phyloP scores from a whole-genome alignment of 805 yeast genomes.

The Gaillardinia entomophila region DNA sequence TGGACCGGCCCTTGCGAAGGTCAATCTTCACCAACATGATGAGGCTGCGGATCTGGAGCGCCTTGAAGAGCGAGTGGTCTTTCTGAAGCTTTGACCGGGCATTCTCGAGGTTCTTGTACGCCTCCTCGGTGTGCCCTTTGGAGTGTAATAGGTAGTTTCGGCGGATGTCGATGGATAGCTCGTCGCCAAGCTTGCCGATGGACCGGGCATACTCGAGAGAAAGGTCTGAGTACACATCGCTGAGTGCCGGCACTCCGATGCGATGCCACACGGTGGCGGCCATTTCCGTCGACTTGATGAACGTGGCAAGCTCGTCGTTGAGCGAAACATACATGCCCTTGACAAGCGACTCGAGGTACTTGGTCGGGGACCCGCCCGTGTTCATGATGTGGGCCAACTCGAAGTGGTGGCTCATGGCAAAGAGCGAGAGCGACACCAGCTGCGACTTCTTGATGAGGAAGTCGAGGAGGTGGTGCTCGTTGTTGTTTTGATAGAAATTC shows the following conservation, averaged over 20 bases:
- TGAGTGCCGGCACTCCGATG: slow-evolving; percentile 43
- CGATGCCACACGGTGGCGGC: slow-evolving; percentile 46
- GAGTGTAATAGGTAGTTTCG: slow-evolving; percentile 29
- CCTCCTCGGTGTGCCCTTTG: slow-evolving; percentile 36
- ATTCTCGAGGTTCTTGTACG: slow-evolving; percentile 29
- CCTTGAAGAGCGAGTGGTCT: slow-evolving; percentile 36
- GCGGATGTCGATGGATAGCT: slow-evolving; percentile 33
- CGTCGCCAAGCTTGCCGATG: slow-evolving; percentile 32
- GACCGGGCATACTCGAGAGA: slow-evolving; percentile 36
- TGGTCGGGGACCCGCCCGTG: slow-evolving; percentile 42
- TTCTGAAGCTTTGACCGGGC: slow-evolving; percentile 15
- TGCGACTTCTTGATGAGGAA: slow-evolving; percentile 54
- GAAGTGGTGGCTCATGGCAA: slow-evolving; percentile 60
- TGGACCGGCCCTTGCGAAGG: slow-evolving; percentile 34
- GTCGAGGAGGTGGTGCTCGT: slow-evolving; percentile 61
- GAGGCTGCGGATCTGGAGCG: slow-evolving; percentile 34
- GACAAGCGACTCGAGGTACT: slow-evolving; percentile 49
- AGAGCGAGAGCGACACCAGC: slow-evolving; percentile 41
- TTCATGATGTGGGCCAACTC: slow-evolving; percentile 53
- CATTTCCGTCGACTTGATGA: slow-evolving; percentile 43
- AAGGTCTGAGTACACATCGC: slow-evolving; percentile 43
- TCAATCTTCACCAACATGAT: slow-evolving; percentile 30
- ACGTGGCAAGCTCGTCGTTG: slow-evolving; percentile 38
- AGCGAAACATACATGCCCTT: slow-evolving; percentile 53
- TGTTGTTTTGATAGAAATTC: slow-evolving; percentile 38